These are phyloP conservation scores for Capsicum baccatum DNA, from an alignment of 257 asterid genomes.

Conservation along the genomic window DNA sequence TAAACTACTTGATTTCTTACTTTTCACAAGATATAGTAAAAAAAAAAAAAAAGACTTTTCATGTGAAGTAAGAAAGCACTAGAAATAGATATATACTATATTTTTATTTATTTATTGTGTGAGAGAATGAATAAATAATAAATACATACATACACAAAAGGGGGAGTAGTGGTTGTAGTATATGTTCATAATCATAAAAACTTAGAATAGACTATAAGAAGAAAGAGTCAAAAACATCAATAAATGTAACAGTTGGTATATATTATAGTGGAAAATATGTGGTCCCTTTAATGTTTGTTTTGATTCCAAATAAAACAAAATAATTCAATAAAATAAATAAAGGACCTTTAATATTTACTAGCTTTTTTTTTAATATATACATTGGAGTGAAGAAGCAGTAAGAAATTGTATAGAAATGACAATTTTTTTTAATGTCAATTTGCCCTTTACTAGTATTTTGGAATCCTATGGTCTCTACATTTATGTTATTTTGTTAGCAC, in stretches of 20 bases:
- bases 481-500: neutral
- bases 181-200: neutral
- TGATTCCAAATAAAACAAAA: neutral
- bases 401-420: neutral
- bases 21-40: neutral
- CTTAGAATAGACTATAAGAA: constrained; percentile 23
- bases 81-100: neutral
- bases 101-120: neutral
- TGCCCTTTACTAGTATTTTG: neutral
- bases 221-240: constrained; percentile 28
- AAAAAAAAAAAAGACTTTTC: neutral
- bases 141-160: neutral
- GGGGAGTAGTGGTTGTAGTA: neutral
- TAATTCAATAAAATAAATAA: neutral
- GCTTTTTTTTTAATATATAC: too few species aligned
- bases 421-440: neutral
- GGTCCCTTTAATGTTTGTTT: constrained; percentile 27
- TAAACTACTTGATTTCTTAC: neutral
- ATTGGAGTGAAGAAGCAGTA: neutral
- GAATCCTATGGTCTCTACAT: constrained; percentile 24
- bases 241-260: constrained; percentile 24
- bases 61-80: neutral
- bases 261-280: neutral
- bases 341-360: neutral
- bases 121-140: neutral